Base-by-base conservation (phyloP, 345 rosid species). In the Aurinia saxatilis region DNA sequence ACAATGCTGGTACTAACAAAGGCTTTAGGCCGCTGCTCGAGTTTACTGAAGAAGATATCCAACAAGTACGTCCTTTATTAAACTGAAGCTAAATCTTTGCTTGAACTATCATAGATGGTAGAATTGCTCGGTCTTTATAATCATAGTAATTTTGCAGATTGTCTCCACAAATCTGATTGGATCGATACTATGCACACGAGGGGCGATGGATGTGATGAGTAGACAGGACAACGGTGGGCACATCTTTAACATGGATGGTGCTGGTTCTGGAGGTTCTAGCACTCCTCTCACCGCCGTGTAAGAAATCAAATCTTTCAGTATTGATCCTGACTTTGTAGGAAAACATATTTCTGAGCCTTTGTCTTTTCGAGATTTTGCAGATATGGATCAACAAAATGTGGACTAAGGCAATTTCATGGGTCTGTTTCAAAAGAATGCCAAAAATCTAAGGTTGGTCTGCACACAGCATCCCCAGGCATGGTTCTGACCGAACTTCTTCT, bases 391-490 rank as follows among this genome's bases (percentile, higher is more conserved):
- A 92, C 96, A 27, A 92, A 92, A 72, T 92, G 98, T 73, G 98
- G 98, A 64, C 95, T 92, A 15, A 79, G 91, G 60, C 96, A 89
- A 73, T 90, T 92, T 79, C 91, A 92, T 64, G 73, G 89, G 5
- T 92, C 98, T 19, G 81, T 92, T 53, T 51, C 81, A 38, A 92
- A 87, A 80, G 95, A 92, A 79, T 73, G 84, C 67, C 87, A 79
- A 67, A 75, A 82, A 71, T 78, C 91, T n/a, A 87, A 87, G 50
- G 93, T 92, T 3, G 96, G 96, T 18, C 68, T 89, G 21, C 98
- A 92, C 68, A 92, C 91, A 2, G 96, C 98, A 54, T 92, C 98
- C 25, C 98, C 96, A 0, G 96, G 98, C 66, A 92, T 92, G 96
- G 98, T 92, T 67, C 88, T 92, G 30, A 92, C 96, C 1, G 98